Percentiles rank a stretch among this genome's conserved stretches.
These are phyloP conservation scores for Colletotrichum euphorbiae DNA, from an alignment of 2,329 filamentous ascomycete genomes.

Conservation along the genomic window DNA sequence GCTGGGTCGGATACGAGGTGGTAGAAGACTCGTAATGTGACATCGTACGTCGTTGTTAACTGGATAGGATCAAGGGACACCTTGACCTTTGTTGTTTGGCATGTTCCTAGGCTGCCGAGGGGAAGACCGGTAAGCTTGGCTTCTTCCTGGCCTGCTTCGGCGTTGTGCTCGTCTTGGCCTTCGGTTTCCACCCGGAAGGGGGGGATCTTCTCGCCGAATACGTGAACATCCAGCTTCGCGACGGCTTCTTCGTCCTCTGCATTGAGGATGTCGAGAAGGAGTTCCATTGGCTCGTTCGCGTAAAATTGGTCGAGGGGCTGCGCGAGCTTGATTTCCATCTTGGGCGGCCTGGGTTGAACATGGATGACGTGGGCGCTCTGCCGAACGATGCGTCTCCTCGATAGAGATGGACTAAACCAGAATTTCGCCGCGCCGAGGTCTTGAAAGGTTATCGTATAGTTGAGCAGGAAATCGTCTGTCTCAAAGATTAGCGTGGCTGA, in stretches of 20 bases:
- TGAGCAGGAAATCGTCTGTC: slow-evolving; percentile 73
- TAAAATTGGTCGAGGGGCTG: slow-evolving; percentile 80
- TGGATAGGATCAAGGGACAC: slow-evolving; percentile 64
- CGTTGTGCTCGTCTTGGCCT: slow-evolving; percentile 49
- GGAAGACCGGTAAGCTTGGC: slow-evolving; percentile 55
- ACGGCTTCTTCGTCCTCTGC: slow-evolving; percentile 84
- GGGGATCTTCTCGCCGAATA: slow-evolving; percentile 70
- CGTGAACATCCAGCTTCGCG: slow-evolving; percentile 75
- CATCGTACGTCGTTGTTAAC: slow-evolving; percentile 68
- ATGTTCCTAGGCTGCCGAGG: slow-evolving; percentile 61
- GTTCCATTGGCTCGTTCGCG: slow-evolving; percentile 78
- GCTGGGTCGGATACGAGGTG: slow-evolving; percentile 82
- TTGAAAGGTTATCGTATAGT: slow-evolving; percentile 70
- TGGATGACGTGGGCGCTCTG: slow-evolving; percentile 68
- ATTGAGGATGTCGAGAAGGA: slow-evolving; percentile 80
- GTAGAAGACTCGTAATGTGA: slow-evolving; percentile 82
- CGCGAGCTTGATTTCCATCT: slow-evolving; percentile 80
- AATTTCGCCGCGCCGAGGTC: slow-evolving; percentile 55
- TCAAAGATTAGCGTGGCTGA: slow-evolving; percentile 73
- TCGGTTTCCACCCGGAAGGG: slow-evolving; percentile 56
- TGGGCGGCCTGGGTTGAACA: slow-evolving; percentile 90
- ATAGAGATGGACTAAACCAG: slow-evolving; percentile 62
- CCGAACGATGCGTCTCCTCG: slow-evolving; percentile 60
- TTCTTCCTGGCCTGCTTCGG: slow-evolving; percentile 53
- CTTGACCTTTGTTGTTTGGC: slow-evolving; percentile 55